Base-by-base conservation (phyloP, 140 eudicot genomes). In the Ambrosia hybrid region DNA sequence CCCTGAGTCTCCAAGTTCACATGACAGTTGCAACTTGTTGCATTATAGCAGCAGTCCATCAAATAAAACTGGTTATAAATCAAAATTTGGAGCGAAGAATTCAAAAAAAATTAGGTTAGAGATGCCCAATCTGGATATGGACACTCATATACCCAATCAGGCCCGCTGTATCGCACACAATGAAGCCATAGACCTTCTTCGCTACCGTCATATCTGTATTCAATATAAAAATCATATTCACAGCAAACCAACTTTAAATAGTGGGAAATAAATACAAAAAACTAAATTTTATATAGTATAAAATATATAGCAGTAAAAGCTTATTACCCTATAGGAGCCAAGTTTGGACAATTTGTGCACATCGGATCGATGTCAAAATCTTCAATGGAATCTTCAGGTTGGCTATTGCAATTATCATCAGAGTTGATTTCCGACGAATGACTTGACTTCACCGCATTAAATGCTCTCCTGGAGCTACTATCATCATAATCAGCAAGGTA, bases 161-260 rank as follows among this genome's bases (percentile, higher is more conserved):
- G 92, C 48, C 95, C 96, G 12, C 92, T 81, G 80, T 94, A 94
- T 80, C 80, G 73, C n/a, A 91, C 89, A 76, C 99, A 94, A 75
- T 94, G 99, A 80, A 94, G 91, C 97, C 97, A 94, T 51, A 94
- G 73, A 36, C 96, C 97, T 75, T 86, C 99, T 81, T 94, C 97
- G 67, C 71, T 65, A 53, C 84, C 92, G 73, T 85, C 96, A 56
- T 94, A 94, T 80, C 99, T 94, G 89, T 79, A 71, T 43, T 59
- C 30, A 39, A 37, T 17, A 65, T 17, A 71, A 57, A 12, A 73
- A 4, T 14, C 30, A 45, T 36, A 51, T 53, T 16, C 12, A 5
- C 48, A 63, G 34, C 13, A 62, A 64, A 41, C 14, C 52, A 0
- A 64, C n/a, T 7, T 7, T n/a, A 38, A 64, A 62, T 12, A 34